Conservation (phyloP, 164 flowering plant genomes). For the Vitis cinerea region DNA sequence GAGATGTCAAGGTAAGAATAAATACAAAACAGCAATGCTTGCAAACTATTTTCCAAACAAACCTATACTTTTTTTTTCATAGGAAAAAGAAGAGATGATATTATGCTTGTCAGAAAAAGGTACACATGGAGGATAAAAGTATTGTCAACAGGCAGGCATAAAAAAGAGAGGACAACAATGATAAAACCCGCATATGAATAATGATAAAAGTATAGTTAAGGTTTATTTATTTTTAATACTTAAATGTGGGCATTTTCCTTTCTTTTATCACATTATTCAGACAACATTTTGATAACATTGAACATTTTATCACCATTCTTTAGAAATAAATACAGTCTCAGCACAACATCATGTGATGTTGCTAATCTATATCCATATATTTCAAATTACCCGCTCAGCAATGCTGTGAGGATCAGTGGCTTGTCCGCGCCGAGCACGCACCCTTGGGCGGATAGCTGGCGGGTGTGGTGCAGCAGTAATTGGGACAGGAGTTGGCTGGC, state of each 20-base stretch:
- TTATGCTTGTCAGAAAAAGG: too few species aligned
- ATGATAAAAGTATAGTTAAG: background rate
- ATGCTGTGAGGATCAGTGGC: constrained; percentile 20
- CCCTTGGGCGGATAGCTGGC: constrained; percentile 38
- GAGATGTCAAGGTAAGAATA: background rate
- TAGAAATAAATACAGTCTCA: background rate
- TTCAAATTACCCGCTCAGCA: constrained; percentile 39
- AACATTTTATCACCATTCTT: background rate
- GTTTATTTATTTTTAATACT: background rate
- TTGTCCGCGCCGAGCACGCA: constrained; percentile 45
- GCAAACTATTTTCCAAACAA: background rate
- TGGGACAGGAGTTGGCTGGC: constrained; percentile 31
- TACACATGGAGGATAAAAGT: too few species aligned
- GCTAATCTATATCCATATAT: background rate
- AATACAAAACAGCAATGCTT: background rate
- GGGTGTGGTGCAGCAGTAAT: constrained; percentile 32
- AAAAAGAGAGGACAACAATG: too few species aligned
- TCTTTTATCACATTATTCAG: background rate
- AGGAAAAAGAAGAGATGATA: too few species aligned
- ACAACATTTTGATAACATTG: background rate
- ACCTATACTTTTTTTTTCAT: background rate
- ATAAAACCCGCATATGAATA: background rate
- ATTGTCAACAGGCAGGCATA: too few species aligned
- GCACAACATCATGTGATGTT: too few species aligned
- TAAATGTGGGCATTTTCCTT: too few species aligned